A percentile compares a stretch with the other conserved stretches of the same genome.
Conservation (phyloP, 164 flowering plant species). For the Kalanchoe fedtschenkoi region DNA sequence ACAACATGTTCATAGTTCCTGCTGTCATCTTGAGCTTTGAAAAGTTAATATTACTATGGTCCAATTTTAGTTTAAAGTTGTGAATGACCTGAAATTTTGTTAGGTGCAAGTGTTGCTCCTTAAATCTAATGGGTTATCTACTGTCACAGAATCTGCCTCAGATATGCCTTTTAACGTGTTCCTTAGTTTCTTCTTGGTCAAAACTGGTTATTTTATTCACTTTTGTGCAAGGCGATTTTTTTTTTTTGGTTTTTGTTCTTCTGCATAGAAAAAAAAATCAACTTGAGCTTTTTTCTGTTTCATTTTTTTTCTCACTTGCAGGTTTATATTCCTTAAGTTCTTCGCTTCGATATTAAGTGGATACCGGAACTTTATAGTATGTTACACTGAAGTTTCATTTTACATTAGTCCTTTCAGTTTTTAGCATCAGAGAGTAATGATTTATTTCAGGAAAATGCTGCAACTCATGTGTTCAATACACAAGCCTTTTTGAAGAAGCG, state of each 20-base stretch:
- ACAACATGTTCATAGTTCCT: too few species aligned
- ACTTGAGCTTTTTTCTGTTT: slow-evolving; percentile 3
- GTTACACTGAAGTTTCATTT: slow-evolving; percentile 15
- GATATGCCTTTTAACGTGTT: background rate
- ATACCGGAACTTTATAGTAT: slow-evolving; percentile 91
- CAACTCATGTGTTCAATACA: slow-evolving; percentile 61
- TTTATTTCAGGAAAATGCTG: slow-evolving; percentile 59
- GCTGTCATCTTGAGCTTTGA: too few species aligned
- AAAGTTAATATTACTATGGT: background rate
- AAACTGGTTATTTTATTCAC: background rate
- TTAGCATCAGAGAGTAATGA: background rate
- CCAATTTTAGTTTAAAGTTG: background rate
- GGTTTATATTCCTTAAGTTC: slow-evolving; percentile 82
- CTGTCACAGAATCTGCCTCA: background rate
- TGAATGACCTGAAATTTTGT: background rate
- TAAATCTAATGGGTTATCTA: background rate
- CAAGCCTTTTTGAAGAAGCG: slow-evolving; percentile 97
- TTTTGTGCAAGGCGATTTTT: too few species aligned
- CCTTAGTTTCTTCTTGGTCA: background rate
- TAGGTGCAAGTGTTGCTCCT: background rate
- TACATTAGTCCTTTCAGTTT: background rate
- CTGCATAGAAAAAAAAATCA: background rate
- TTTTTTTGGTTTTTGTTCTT: too few species aligned
- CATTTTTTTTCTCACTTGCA: slow-evolving; percentile 23
- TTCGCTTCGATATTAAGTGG: slow-evolving; percentile 92